Evolutionary conservation across 2,329 filamentous ascomycete genomes (phyloP), one percentile per base, ranked within the genome.

Genomic region (Exophiala alcalophila): DNA sequence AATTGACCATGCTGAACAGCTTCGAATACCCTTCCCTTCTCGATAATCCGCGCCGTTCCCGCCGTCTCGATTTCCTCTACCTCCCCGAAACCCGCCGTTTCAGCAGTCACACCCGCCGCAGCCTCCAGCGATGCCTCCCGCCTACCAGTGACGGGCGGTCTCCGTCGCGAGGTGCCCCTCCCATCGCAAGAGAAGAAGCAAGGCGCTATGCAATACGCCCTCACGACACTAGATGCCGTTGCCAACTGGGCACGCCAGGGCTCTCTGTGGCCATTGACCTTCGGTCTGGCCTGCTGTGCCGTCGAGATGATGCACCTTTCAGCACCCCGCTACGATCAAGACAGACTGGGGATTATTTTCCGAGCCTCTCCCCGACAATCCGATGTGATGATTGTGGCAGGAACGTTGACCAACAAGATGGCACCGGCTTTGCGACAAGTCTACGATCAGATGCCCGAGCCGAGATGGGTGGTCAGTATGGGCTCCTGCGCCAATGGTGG

Each of bases 331-430:
- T 92, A 94, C 77, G 87, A 94, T 61, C 86, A 92, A 63, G 87
- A 94, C 69, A 80, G 88, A 24, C 74, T 91, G 47, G 87, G 88
- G 53, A 92, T 94, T 63, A 92, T 94, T 64, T 94, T 92, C 78
- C 83, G 87, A 57, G 87, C 86, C 45, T 91, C 86, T 10, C 87
- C 87, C 1, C 83, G 87, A 53, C 87, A 94, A 67, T 86, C 86
- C 48, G 88, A 94, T 66, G 84, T 94, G 54, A 92, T 94, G 87
- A 92, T 94, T 59, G 88, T 94, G 15, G 88, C 89, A 18, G 89
- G 89, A 47, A 95, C 89, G 20, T 77, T 95, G 50, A 94, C 87
- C 57, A 95, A 95, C 76, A 95, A 95, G 74, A 95, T 95, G 89
- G 88, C 87, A 1, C 87, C 89, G 2, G 89, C 89, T 23, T 72